Conservation (phyloP, 2,329 filamentous ascomycete species). For the Arthrobotrys sphaeroides region DNA sequence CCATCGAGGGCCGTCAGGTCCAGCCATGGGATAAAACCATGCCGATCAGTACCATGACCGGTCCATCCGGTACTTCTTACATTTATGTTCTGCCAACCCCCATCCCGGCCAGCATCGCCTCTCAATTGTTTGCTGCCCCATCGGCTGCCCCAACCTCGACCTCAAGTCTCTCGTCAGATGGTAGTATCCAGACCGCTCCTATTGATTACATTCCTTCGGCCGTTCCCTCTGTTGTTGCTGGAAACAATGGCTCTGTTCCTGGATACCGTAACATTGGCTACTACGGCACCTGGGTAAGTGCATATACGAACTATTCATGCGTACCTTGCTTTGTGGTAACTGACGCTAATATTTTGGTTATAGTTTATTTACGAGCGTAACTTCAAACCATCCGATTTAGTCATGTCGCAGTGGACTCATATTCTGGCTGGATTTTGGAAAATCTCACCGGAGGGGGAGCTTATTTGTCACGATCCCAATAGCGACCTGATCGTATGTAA, state of each 20-base stretch:
- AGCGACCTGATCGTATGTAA: neutral
- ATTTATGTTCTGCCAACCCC: slow-evolving; percentile 5
- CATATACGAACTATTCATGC: neutral
- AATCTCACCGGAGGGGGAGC: neutral
- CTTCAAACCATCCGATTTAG: slow-evolving; percentile 84
- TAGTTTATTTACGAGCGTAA: slow-evolving; percentile 85
- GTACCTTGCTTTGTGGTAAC: neutral
- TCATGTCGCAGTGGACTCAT: slow-evolving; percentile 82
- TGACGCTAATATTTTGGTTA: neutral
- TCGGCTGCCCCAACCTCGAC: neutral
- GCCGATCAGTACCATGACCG: neutral
- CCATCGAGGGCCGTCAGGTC: neutral
- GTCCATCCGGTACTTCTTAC: neutral
- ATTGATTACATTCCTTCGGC: neutral
- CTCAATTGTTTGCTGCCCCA: neutral
- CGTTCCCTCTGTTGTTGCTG: neutral
- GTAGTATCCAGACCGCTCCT: neutral
- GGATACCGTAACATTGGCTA: slow-evolving; percentile 43
- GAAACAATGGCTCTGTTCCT: neutral
- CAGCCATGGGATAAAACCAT: too few species aligned
- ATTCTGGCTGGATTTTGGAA: slow-evolving; percentile 72
- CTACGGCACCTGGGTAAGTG: slow-evolving; percentile 31
- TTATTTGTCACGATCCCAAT: neutral
- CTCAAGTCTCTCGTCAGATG: neutral
- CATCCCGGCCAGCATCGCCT: slow-evolving; percentile 3